Evolutionary conservation across 1,284 basidiomycete genomes (phyloP), one percentile per base, ranked within the genome.

Genomic region (Ganoderma boninense): DNA sequence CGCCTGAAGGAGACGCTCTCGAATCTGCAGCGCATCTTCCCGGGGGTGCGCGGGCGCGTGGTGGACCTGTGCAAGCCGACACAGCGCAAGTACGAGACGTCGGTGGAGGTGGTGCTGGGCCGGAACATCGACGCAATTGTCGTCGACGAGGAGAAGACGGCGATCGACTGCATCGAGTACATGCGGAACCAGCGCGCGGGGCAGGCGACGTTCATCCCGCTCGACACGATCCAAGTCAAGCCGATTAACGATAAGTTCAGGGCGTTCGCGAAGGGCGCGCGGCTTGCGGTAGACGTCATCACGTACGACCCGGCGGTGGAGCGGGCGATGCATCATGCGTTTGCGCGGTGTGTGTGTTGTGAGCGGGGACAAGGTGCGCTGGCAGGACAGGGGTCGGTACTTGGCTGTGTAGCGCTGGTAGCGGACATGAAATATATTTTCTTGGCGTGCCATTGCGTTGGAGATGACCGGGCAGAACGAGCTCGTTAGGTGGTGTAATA

Each of bases 161-260:
- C 96, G 1, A 98, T 99, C 72, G 96, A 97, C 77, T 99, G 98
- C 81, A 98, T 99, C 77, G 95, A 97, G 93, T 99, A 98, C 81
- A 91, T 99, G 87, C 94, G 96, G 71, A 96, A 94, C 77, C 96
- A 98, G 82, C 93, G 97, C 43, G 91, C 93, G 0, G 97, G 97
- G 1, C 95, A 97, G 82, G 97, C 97, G 8, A 99, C 97, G 0
- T 99, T 99, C 84, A 93, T 99, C 64, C 98, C 98, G 0, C 91
- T 99, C 14, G 97, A 99, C 80, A 97, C 95, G 1, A 97, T 99
- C 74, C 95, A 97, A 78, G 92, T 94, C 62, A 98, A 97, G 80
- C 92, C 96, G 1, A 88, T 97, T 74, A 97, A 97, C 74, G 98
- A 99, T 83, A 97, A 96, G 79, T 95, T 96, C 80, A 92, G 98